Conservation (phyloP, 1,284 basidiomycete genomes). For the Tylopilus orsonianus region DNA sequence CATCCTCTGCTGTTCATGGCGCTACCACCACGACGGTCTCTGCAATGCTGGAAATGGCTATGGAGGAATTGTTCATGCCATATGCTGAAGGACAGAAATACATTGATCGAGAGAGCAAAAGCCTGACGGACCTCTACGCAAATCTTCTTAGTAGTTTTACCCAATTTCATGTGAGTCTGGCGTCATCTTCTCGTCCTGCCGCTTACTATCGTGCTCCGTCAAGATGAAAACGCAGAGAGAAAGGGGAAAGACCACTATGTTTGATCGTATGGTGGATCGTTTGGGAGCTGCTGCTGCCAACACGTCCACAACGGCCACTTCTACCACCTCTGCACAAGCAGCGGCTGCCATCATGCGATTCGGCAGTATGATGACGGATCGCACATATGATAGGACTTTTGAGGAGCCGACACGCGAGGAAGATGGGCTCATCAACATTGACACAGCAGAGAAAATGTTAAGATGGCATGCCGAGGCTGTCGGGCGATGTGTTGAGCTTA, state of each 20-base stretch:
- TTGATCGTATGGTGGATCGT: slow-evolving; percentile 93
- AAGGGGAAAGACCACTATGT: slow-evolving; percentile 82
- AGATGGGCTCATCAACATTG: slow-evolving; percentile 77
- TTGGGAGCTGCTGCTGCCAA: slow-evolving; percentile 78
- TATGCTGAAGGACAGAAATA: slow-evolving; percentile 93
- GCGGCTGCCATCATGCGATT: slow-evolving; percentile 82
- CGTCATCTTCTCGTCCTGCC: slow-evolving; percentile 6
- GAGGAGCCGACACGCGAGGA: slow-evolving; percentile 77
- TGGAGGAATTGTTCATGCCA: slow-evolving; percentile 96
- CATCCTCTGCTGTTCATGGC: slow-evolving; percentile 39
- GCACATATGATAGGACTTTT: slow-evolving; percentile 49
- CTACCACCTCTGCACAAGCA: slow-evolving; percentile 73
- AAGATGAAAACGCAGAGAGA: slow-evolving; percentile 64
- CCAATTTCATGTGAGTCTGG: slow-evolving; percentile 78
- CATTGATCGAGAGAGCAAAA: slow-evolving; percentile 89
- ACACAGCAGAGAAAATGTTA: slow-evolving; percentile 84
- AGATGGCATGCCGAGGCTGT: slow-evolving; percentile 97
- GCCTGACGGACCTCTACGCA: slow-evolving; percentile 81
- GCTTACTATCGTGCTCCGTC: slow-evolving; percentile 13
- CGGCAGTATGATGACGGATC: slow-evolving; percentile 67
- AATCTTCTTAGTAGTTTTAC: slow-evolving; percentile 77
- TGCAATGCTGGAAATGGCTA: slow-evolving; percentile 88
- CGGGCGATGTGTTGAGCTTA: slow-evolving; percentile 89
- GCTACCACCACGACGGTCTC: slow-evolving; percentile 57
- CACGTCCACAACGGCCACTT: slow-evolving; percentile 53